Evolutionary conservation across 768 basidiomycete genomes (phyloP), one percentile per base, ranked within the genome.

Genomic region (Megacollybia marginata): DNA sequence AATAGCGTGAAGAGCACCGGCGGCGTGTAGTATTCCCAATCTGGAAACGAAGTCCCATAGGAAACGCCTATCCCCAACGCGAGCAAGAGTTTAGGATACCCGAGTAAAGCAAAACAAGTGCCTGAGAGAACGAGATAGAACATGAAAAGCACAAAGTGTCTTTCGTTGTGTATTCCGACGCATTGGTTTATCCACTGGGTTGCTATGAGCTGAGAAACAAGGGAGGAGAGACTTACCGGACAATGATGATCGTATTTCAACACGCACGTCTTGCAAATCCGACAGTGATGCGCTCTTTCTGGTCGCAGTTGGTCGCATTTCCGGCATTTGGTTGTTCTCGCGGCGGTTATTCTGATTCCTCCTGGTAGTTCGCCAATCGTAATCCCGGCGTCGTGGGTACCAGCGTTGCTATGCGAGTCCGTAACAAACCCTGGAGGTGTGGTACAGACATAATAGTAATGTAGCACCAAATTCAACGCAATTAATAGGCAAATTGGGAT

Each of bases 131-230:
- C 81, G 35, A 97, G 82, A 65, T 95, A 96, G 28, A 74, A 72
- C 91, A 98, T 86, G 76, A 98, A 99, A 44, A 98, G 70, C 35
- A 95, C 77, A 58, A 99, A 99, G 67, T 97, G 92, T 0, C 95
- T 83, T 62, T 97, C 94, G 57, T 98, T 99, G 62, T 95, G 75
- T 7, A 98, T 65, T 10, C 95, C 95, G 42, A 99, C 95, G 62
- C 95, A 98, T 79, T 92, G 91, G 65, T 97, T 97, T 46, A 97
- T 82, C 93, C 93, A 91, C 93, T 60, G 7, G 44, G 15, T 33
- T 48, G 33, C 23, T 18, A 28, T 28, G 16, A 28, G 7, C 32
- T 33, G 11, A 44, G 44, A 16, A 36, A 51, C 48, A 35, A 28
- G 51, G n/a, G 20, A 38, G 20, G 46, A n/a, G 28, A 45, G 23